Evolutionary conservation across 495 filamentous ascomycete species (phyloP), one percentile per base, ranked within the genome.

Genomic region (Umbilicaria muhlenbergii): DNA sequence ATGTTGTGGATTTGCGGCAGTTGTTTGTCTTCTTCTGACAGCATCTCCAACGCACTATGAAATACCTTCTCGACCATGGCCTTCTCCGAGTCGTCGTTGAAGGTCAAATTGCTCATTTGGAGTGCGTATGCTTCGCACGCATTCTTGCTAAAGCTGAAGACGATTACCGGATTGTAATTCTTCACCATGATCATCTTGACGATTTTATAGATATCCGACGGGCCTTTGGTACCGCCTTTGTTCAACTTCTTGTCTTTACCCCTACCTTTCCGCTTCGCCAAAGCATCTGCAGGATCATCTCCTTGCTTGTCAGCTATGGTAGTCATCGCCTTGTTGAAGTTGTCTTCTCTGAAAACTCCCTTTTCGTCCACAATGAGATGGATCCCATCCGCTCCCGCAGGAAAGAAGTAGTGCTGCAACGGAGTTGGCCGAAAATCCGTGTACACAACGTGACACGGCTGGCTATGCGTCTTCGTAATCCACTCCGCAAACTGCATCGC

Each of bases 401-500:
- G 91, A 64, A 94, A 94, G 67, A 96, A 87, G 62, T 98, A 98
- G 57, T 94, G 87, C 57, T 98, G 91, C 38, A 98, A 62, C 3
- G 91, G 91, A 0, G 92, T 96, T 31, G 91, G 91, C 52, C 91
- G 73, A 68, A 94, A 98, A 61, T 98, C 87, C 34, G 91, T 98
- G 58, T 98, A 98, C 17, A 98, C 91, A 48, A 98, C 89, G 62
- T 98, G 91, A 53, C 91, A 95, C 13, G 92, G 88, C 56, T 98
- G 91, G 39, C 80, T 78, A 61, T 98, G 91, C 47, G 86, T 95
- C 61, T 96, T 94, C 43, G 81, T 83, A 47, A 96, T 88, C 91
- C 91, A 98, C 60, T 98, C 86, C 52, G 91, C 91, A 54, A 98
- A 98, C 57, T 98, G 91, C 80, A 96, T 94, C 36, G 91, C 88